These are phyloP conservation scores for Ammopiptanthus mongolicus DNA, from an alignment of 306 rosid species.

Conservation along the genomic window DNA sequence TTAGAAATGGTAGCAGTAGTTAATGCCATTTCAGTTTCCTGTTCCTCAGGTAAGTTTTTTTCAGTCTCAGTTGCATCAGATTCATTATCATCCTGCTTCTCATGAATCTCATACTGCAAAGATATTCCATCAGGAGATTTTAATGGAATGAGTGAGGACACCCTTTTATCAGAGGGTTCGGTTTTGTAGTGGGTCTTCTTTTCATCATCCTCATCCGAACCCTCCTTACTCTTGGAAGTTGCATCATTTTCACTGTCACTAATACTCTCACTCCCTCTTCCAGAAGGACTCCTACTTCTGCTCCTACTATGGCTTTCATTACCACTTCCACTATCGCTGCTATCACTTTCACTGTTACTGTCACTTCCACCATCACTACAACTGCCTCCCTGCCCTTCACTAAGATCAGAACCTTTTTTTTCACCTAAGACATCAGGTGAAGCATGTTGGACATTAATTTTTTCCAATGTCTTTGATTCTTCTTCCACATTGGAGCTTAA, in stretches of 20 bases:
- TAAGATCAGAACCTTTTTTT: constrained; percentile 56
- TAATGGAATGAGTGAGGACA: constrained; percentile 41
- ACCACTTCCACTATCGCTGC: constrained; percentile 84
- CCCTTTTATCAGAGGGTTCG: constrained; percentile 45
- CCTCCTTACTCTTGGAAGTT: constrained; percentile 75
- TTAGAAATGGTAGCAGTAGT: constrained; percentile 21
- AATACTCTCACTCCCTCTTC: constrained; percentile 75
- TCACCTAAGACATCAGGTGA: constrained; percentile 57
- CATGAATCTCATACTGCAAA: constrained; percentile 45
- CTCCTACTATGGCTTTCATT: constrained; percentile 83
- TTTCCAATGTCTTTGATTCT: constrained; percentile 44
- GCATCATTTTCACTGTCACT: constrained; percentile 91
- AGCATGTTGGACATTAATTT: constrained; percentile 42
- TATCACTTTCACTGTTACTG: constrained; percentile 72
- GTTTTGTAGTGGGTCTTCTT: constrained; percentile 55
- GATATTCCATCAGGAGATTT: constrained; percentile 51
- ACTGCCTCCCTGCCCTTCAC: constrained; percentile 68
- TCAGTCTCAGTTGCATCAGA: constrained; percentile 65
- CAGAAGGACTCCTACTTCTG: constrained; percentile 68
- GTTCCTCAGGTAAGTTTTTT: constrained; percentile 55
- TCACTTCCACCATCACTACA: constrained; percentile 80
- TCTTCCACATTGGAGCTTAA: constrained; percentile 42
- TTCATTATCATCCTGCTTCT: constrained; percentile 62
- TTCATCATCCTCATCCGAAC: constrained; percentile 91
- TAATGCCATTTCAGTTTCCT: constrained; percentile 38